Evolutionary conservation across 345 rosid genomes (phyloP), one percentile per base, ranked within the genome.

Genomic region (Aegle marmelos): DNA sequence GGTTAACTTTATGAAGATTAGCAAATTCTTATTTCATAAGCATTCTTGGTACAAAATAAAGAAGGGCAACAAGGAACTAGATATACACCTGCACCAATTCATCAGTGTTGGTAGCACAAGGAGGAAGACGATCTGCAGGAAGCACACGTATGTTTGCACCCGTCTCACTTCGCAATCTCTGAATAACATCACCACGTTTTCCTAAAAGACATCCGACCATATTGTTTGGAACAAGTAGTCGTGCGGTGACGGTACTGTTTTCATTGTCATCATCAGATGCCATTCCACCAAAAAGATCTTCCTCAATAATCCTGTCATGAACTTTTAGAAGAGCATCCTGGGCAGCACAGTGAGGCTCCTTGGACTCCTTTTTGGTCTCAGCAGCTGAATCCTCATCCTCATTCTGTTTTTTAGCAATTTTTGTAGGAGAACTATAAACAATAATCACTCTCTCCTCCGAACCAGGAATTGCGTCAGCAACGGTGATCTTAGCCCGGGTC

Each of bases 141-240:
- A 89, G 91, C 61, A 89, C 86, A 37, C 91, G 89, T 59, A 89
- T 87, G 77, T 60, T 83, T 39, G 89, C 94, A 39, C 88, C 89
- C 1, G 90, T 88, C 72, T 87, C 91, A 17, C 82, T 84, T 76
- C 91, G 87, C 76, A 91, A 78, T 76, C 82, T 82, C 70, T 91
- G 89, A 62, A 89, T 85, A 58, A 91, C 84, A 69, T 89, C 89
- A 58, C 94, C 93, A 37, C 87, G 74, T 81, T 84, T 89, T 9
- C 93, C 93, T 37, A 91, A 56, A 69, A 91, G 69, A 65, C 94
- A 91, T 30, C 93, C 90, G 5, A 91, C 89, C 88, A 82, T 74
- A 82, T 87, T 83, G 76, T 77, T 84, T 0, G 91, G 89, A 79
- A 91, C 95, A 19, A 91, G 89, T 61, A 88, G 89, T 13, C 91